These are phyloP conservation scores for Paracorniculantispora psalliotae DNA, from an alignment of 2,329 filamentous ascomycete genomes.

Conservation along the genomic window DNA sequence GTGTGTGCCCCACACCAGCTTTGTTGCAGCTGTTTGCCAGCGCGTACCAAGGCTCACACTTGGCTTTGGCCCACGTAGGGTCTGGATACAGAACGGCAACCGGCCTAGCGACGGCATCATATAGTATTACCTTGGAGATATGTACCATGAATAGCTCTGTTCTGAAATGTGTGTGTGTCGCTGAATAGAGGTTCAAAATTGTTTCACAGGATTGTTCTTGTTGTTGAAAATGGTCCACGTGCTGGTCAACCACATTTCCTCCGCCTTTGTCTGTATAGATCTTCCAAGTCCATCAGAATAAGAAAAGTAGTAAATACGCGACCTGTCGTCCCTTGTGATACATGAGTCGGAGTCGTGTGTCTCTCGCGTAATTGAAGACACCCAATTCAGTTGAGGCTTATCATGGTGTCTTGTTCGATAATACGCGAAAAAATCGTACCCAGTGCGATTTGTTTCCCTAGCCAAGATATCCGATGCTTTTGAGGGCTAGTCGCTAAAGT, in stretches of 20 bases:
- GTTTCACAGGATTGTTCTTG: constrained; percentile 18
- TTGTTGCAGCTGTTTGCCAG: no score
- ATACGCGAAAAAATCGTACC: constrained; percentile 10
- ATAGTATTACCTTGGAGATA: constrained; percentile 9
- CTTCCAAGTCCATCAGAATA: constrained; percentile 11
- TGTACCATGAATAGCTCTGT: constrained; percentile 8
- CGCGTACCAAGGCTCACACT: constrained; percentile 13
- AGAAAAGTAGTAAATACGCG: neutral
- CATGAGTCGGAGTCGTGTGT: constrained; percentile 6
- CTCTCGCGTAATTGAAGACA: constrained; percentile 3
- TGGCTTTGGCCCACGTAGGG: constrained; percentile 19
- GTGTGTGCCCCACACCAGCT: neutral
- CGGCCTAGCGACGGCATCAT: constrained; percentile 15
- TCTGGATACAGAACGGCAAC: constrained; percentile 18
- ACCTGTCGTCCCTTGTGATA: neutral
- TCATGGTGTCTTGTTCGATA: constrained; percentile 2
- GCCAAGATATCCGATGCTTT: neutral
- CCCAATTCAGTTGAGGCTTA: constrained; percentile 10
- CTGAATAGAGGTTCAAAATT: constrained; percentile 21
- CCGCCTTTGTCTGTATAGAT: constrained; percentile 6
- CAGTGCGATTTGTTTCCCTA: constrained; percentile 1
- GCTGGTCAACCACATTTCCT: constrained; percentile 17
- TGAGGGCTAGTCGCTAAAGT: neutral
- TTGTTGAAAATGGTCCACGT: constrained; percentile 21
- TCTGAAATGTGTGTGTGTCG: constrained; percentile 15